phyloP scores from a whole-genome alignment of 108 stramenopile species.

The Fragilariopsis cylindrus region DNA sequence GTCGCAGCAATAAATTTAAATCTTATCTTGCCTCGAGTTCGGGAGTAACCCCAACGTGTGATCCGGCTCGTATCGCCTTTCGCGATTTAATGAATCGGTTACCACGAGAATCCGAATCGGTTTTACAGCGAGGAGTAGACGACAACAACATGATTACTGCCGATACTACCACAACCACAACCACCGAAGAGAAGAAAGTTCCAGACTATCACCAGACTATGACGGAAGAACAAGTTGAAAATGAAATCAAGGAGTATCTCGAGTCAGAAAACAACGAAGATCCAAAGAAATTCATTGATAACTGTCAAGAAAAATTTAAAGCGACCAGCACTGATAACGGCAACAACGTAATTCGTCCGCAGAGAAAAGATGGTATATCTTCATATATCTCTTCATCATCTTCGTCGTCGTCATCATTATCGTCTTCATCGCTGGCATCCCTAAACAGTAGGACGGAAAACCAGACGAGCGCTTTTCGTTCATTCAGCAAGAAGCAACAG shows the following conservation, averaged over 20 bases:
- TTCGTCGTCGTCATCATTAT: constrained; percentile 2
- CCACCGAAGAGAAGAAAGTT: neutral
- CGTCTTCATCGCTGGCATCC: constrained; percentile 1
- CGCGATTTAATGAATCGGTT: constrained; percentile 25
- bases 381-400: neutral
- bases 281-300: neutral
- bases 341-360: neutral
- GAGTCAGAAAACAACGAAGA: constrained; percentile 5
- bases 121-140: neutral
- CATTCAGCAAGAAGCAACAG: neutral
- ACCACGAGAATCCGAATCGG: constrained; percentile 1
- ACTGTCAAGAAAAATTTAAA: neutral
- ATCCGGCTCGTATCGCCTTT: constrained; percentile 42
- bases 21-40: constrained; percentile 13
- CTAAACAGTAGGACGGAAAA: neutral
- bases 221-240: neutral
- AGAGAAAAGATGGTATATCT: neutral
- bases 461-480: constrained; percentile 3
- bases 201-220: too few species aligned
- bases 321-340: neutral
- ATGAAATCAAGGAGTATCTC: constrained; percentile 9
- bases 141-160: neutral
- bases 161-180: neutral
- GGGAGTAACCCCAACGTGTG: constrained; percentile 23
- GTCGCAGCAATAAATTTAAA: neutral